Evolutionary conservation across 106 monocot genomes (phyloP).

Genomic region (Narthecium ossifragum): DNA sequence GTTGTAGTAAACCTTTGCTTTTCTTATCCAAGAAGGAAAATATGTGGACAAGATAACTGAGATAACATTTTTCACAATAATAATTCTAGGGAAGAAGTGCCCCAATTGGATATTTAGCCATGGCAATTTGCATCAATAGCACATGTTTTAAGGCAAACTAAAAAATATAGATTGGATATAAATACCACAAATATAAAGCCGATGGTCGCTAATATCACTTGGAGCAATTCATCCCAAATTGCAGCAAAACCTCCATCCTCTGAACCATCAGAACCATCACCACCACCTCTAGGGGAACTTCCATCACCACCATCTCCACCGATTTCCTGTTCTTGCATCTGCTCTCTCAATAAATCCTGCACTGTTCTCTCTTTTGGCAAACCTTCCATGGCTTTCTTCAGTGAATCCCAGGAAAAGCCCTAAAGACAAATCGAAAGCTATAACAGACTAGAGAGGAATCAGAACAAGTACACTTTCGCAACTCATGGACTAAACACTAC

Average conservation of each 20-base stretch:
- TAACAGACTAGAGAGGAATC: not conserved
- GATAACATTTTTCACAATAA: too few species aligned
- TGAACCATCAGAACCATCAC: constrained; percentile 27
- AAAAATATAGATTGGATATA: not conserved
- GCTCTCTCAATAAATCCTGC: constrained; percentile 18
- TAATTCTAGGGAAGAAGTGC: too few species aligned
- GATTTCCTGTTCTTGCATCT: constrained; percentile 17
- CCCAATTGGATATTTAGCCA: too few species aligned
- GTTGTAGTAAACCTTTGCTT: too few species aligned
- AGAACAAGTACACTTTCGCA: not conserved
- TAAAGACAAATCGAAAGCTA: not conserved
- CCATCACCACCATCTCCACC: constrained; percentile 24
- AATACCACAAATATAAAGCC: constrained; percentile 59
- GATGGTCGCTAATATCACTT: constrained; percentile 55
- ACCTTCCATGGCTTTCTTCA: constrained; percentile 21
- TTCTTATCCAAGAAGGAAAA: too few species aligned
- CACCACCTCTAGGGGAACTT: constrained; percentile 15
- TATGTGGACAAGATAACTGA: too few species aligned
- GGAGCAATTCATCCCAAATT: constrained; percentile 39
- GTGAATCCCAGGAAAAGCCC: constrained; percentile 24
- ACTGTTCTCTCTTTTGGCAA: constrained; percentile 7
- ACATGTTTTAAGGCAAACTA: too few species aligned
- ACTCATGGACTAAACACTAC: not conserved
- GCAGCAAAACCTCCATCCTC: constrained; percentile 37
- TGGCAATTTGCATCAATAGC: too few species aligned